These are phyloP conservation scores for Metschnikowia lachancei DNA, from an alignment of 805 yeast genomes.

Conservation along the genomic window DNA sequence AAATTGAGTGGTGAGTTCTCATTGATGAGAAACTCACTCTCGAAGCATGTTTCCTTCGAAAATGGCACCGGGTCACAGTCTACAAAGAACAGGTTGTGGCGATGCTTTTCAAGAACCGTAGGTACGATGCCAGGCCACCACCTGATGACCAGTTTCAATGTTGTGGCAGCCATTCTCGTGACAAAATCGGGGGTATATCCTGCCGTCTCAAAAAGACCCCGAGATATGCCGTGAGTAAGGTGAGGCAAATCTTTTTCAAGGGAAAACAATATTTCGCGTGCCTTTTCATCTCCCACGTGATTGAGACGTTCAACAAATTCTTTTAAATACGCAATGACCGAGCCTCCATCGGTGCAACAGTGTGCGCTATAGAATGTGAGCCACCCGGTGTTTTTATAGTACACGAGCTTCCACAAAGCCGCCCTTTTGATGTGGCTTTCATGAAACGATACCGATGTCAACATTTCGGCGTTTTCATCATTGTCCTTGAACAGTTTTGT, in stretches of 20 bases:
- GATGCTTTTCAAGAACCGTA: constrained; percentile 9
- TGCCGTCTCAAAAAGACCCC: constrained; percentile 3
- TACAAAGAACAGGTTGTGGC: constrained; percentile 11
- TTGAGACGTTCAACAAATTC: constrained; percentile 11
- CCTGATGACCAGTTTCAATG: constrained; percentile 1
- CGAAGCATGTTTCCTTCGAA: constrained; percentile 8
- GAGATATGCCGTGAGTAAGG: constrained; percentile 9
- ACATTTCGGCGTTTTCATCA: neutral
- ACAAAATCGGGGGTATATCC: constrained; percentile 7
- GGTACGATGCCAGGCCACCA: constrained; percentile 12
- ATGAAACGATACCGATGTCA: constrained; percentile 4
- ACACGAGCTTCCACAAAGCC: constrained; percentile 11
- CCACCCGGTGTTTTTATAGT: constrained; percentile 9
- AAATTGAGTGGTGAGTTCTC: constrained; percentile 8
- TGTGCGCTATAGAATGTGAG: constrained; percentile 12
- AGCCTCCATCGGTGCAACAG: constrained; percentile 12
- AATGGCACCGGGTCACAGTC: constrained; percentile 9
- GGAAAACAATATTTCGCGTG: constrained; percentile 2
- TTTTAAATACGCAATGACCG: constrained; percentile 10
- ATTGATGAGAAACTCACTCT: constrained; percentile 6
- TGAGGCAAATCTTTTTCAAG: constrained; percentile 8
- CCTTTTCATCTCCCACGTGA: neutral
- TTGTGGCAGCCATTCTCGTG: constrained; percentile 1
- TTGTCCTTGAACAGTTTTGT: constrained; percentile 2
- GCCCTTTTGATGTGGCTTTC: constrained; percentile 1